These are phyloP conservation scores for Polyporus tsugae DNA, from an alignment of 1,284 basidiomycete species.

Conservation along the genomic window DNA sequence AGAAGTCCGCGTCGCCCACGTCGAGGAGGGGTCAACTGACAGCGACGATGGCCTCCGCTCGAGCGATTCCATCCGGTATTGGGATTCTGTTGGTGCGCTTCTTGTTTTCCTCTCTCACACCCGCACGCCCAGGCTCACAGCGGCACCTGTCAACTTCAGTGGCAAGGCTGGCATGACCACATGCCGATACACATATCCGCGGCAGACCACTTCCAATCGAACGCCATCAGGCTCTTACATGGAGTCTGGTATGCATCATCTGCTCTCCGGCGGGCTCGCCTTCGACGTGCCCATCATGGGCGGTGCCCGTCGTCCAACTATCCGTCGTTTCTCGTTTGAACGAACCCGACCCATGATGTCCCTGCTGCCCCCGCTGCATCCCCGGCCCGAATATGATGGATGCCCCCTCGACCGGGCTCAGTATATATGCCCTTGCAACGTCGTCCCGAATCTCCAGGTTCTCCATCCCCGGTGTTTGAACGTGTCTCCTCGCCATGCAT, in stretches of 20 bases:
- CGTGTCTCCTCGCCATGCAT: not conserved
- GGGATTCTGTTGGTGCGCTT: not conserved
- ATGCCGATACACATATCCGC: not conserved
- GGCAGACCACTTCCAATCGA: constrained; percentile 1
- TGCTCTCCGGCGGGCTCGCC: not conserved
- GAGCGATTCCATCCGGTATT: not conserved
- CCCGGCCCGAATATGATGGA: not conserved
- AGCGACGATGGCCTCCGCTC: constrained; percentile 1
- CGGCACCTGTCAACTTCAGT: no score
- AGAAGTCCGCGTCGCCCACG: not conserved
- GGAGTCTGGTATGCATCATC: not conserved
- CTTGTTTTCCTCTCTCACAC: not conserved
- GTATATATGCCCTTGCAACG: not conserved
- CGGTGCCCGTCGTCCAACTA: not conserved
- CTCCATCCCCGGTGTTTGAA: not conserved
- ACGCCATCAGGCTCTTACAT: not conserved
- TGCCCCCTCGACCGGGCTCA: not conserved
- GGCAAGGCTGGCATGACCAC: not conserved
- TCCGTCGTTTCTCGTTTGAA: not conserved
- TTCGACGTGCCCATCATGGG: not conserved
- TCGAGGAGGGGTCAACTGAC: not conserved
- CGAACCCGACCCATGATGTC: not conserved
- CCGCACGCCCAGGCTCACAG: not conserved
- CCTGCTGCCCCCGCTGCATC: not conserved
- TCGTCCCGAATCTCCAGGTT: not conserved